These are phyloP conservation scores for Aquanectria penicillioides DNA, from an alignment of 2,329 filamentous ascomycete genomes.

Conservation along the genomic window DNA sequence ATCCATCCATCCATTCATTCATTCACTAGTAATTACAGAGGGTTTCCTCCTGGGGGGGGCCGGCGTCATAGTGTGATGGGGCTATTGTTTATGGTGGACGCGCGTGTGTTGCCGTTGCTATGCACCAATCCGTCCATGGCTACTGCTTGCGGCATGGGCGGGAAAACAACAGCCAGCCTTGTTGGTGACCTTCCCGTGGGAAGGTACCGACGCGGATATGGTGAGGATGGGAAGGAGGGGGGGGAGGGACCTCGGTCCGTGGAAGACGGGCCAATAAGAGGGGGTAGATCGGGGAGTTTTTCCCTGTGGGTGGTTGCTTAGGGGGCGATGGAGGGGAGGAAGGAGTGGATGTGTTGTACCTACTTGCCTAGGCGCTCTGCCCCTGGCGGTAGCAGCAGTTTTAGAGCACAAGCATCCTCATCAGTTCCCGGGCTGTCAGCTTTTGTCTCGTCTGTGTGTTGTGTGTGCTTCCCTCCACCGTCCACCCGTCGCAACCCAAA, in stretches of 20 bases:
- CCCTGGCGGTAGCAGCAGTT: neutral
- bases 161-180: constrained; percentile 16
- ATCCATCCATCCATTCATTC: too few relatives aligned
- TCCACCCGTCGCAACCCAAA: too few relatives aligned
- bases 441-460: too few relatives aligned
- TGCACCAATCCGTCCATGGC: constrained; percentile 20
- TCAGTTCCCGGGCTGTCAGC: too few relatives aligned
- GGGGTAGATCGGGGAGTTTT: neutral
- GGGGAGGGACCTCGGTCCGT: constrained; percentile 20
- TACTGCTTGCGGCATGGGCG: neutral
- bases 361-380: too few relatives aligned
- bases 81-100: constrained; percentile 16
- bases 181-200: constrained; percentile 2
- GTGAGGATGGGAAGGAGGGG: neutral
- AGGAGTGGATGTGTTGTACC: too few relatives aligned
- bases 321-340: neutral
- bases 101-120: constrained; percentile 17
- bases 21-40: too few relatives aligned
- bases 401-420: too few relatives aligned
- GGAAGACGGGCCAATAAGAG: constrained; percentile 11
- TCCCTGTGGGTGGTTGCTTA: constrained; percentile 2
- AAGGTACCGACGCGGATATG: constrained; percentile 9
- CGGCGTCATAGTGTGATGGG: too few relatives aligned
- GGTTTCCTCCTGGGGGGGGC: too few relatives aligned
- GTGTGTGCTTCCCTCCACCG: too few relatives aligned